Evolutionary conservation across 805 yeast species (phyloP).

Genomic region (Yarrowia deformans): DNA sequence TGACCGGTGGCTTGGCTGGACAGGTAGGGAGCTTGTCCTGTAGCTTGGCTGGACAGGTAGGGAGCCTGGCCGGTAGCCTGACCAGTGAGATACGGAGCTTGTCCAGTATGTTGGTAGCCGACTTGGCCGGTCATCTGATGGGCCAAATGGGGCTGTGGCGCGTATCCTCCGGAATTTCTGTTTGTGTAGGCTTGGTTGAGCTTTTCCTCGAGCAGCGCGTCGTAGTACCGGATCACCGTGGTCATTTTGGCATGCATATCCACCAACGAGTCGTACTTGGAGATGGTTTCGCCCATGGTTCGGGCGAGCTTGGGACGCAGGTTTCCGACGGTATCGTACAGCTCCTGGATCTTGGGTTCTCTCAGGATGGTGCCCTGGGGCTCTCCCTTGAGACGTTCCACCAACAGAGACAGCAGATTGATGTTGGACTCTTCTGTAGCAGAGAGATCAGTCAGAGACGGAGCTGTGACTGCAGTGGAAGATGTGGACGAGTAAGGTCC

Average conservation of each 20-base stretch:
- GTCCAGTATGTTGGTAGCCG: background rate
- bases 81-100: background rate
- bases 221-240: constrained; percentile 77
- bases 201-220: constrained; percentile 69
- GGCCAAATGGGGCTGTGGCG: background rate
- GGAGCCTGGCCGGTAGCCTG: background rate
- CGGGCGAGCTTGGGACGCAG: constrained; percentile 74
- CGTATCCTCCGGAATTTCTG: background rate
- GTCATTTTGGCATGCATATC: constrained; percentile 81
- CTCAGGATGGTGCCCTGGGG: constrained; percentile 55
- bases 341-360: constrained; percentile 61
- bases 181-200: constrained; percentile 52
- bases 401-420: constrained; percentile 70
- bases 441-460: constrained; percentile 53
- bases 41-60: background rate
- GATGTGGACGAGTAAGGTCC: background rate
- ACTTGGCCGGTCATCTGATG: background rate
- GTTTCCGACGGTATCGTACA: constrained; percentile 65
- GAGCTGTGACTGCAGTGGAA: constrained; percentile 15
- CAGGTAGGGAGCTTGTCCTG: background rate
- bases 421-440: constrained; percentile 74
- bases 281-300: constrained; percentile 63
- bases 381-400: constrained; percentile 60
- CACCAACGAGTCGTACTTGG: constrained; percentile 68
- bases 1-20: background rate